phyloP scores from a whole-genome alignment of 2,329 filamentous ascomycete genomes.

The Aspergillus pseudoterreus region DNA sequence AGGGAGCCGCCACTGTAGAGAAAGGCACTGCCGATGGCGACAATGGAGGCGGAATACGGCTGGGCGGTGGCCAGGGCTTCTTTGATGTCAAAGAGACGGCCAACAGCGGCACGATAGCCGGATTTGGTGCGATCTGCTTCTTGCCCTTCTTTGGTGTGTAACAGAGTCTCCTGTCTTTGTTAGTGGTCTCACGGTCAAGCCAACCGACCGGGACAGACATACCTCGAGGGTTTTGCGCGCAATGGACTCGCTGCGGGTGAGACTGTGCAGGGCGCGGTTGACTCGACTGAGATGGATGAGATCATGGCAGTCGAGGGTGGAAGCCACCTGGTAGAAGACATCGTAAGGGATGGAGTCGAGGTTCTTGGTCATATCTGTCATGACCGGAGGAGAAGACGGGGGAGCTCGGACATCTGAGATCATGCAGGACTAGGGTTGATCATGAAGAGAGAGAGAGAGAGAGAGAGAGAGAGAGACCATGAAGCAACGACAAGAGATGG shows the following conservation, averaged over 20 bases:
- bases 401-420: neutral
- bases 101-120: slow-evolving; percentile 53
- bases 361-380: slow-evolving; percentile 18
- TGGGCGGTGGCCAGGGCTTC: slow-evolving; percentile 57
- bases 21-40: slow-evolving; percentile 60
- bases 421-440: no score
- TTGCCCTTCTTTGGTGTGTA: slow-evolving; percentile 44
- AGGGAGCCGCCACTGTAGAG: slow-evolving; percentile 61
- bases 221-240: slow-evolving; percentile 60
- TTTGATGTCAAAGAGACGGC: slow-evolving; percentile 59
- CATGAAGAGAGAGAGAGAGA: no score
- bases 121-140: slow-evolving; percentile 34
- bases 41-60: slow-evolving; percentile 59
- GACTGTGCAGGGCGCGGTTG: slow-evolving; percentile 49
- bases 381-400: slow-evolving; percentile 13
- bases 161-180: slow-evolving; percentile 35
- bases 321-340: slow-evolving; percentile 58
- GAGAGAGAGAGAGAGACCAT: no score
- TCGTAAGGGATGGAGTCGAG: slow-evolving; percentile 59
- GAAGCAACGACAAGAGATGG: no score
- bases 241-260: slow-evolving; percentile 54
- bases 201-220: slow-evolving; percentile 3
- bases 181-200: slow-evolving; percentile 2
- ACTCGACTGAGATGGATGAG: slow-evolving; percentile 54
- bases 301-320: slow-evolving; percentile 55